These are phyloP conservation scores for Sicyos baderoa DNA, from an alignment of 306 rosid species.

Conservation along the genomic window DNA sequence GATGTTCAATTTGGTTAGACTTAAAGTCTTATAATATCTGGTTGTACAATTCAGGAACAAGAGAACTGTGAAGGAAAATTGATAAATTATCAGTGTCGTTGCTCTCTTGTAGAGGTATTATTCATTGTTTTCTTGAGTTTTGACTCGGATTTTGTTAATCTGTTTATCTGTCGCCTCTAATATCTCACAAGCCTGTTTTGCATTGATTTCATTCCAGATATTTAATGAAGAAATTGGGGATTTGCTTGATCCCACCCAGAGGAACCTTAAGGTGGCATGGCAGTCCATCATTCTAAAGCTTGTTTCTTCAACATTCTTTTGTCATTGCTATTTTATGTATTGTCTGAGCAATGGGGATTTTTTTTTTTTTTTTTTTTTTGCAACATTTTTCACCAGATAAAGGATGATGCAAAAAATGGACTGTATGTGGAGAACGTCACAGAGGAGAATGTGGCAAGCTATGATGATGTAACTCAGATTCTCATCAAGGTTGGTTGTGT, in stretches of 20 bases:
- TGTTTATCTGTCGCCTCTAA: no score
- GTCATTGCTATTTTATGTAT: conserved; percentile 2
- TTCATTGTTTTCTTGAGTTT: no score
- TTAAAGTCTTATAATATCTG: conserved; percentile 20
- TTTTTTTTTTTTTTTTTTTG: no score
- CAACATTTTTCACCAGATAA: conserved; percentile 48
- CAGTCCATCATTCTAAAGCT: background rate
- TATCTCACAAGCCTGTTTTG: conserved; percentile 15
- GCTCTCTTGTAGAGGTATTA: conserved; percentile 28
- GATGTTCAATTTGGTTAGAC: no score
- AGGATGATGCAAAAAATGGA: conserved; percentile 63
- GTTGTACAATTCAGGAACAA: conserved; percentile 47
- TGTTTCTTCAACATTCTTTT: conserved; percentile 11
- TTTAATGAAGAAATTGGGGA: conserved; percentile 49
- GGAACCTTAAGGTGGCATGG: conserved; percentile 65
- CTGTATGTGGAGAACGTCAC: conserved; percentile 68
- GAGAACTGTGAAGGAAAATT: conserved; percentile 56
- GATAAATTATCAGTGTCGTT: conserved; percentile 77
- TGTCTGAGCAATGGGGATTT: background rate
- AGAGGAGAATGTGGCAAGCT: conserved; percentile 83
- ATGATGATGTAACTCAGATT: conserved; percentile 83
- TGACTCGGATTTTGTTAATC: no score
- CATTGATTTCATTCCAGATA: conserved; percentile 27
- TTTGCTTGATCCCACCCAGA: conserved; percentile 44
- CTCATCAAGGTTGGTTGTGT: conserved; percentile 63